phyloP scores from a whole-genome alignment of 352 stramenopile species.

The Pythium phragmitis region DNA sequence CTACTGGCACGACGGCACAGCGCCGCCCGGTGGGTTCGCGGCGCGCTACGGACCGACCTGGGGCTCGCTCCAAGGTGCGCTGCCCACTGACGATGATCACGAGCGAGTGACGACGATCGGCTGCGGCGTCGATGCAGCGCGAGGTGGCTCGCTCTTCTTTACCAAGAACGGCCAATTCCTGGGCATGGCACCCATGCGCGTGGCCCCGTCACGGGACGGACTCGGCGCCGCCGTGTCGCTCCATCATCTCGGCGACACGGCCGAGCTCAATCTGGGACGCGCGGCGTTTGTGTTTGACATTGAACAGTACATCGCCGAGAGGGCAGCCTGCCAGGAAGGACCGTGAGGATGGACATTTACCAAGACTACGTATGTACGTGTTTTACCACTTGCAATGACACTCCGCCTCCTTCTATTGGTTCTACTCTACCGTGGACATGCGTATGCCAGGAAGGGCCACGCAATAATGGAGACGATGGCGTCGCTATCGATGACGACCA shows the following conservation, averaged over 20 bases:
- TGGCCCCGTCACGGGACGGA: constrained; percentile 7
- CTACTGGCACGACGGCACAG: constrained; percentile 32
- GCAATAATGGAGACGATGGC: constrained; percentile 33
- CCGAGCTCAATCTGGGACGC: constrained; percentile 36
- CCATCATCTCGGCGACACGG: constrained; percentile 33
- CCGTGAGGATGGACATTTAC: too few relatives aligned
- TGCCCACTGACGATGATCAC: not conserved
- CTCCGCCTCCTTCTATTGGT: not conserved
- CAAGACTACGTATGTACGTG: too few relatives aligned
- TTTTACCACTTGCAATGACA: too few relatives aligned
- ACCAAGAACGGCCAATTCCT: constrained; percentile 36
- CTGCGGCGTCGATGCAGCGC: constrained; percentile 27
- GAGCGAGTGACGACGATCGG: constrained; percentile 24
- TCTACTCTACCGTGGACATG: constrained; percentile 13
- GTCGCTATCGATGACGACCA: constrained; percentile 51
- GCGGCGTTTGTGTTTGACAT: constrained; percentile 37
- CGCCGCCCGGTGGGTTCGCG: constrained; percentile 16
- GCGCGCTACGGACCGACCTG: constrained; percentile 23
- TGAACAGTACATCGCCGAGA: constrained; percentile 20
- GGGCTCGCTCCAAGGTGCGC: constrained; percentile 8
- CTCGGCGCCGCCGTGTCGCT: constrained; percentile 37
- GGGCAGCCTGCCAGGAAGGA: too few relatives aligned
- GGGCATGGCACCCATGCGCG: constrained; percentile 10
- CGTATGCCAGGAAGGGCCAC: constrained; percentile 50
- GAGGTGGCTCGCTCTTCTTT: constrained; percentile 32